phyloP scores from a whole-genome alignment of 139 green algal genomes.

The Micractinium conductrix region DNA sequence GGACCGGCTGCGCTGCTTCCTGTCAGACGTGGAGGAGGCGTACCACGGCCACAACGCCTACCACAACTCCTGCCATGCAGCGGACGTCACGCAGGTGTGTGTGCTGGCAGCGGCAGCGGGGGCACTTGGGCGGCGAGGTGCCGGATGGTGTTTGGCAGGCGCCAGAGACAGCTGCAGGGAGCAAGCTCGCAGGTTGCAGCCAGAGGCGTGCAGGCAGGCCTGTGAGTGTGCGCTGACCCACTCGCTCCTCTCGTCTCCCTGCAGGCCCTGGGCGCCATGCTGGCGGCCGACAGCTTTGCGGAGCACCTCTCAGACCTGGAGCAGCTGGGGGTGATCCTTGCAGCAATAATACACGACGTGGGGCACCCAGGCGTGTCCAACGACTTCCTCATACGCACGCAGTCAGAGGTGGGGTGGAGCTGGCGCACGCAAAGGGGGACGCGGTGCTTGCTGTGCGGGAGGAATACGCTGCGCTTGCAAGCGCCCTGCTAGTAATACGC shows the following conservation, averaged over 20 bases:
- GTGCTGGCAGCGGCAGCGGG: background rate
- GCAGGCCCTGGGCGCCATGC: conserved; percentile 52
- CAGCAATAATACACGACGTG: conserved; percentile 70
- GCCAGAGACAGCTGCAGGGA: background rate
- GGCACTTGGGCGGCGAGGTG: too few species aligned
- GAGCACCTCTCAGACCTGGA: conserved; percentile 63
- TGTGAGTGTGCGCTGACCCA: too few species aligned
- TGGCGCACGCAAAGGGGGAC: too few species aligned
- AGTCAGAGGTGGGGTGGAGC: conserved; percentile 16
- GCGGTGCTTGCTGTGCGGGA: too few species aligned
- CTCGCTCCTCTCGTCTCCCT: background rate
- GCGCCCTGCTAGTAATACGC: too few species aligned
- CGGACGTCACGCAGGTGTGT: conserved; percentile 68
- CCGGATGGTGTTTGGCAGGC: too few species aligned
- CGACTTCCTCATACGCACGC: conserved; percentile 65
- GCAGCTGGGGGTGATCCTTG: conserved; percentile 64
- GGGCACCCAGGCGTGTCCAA: conserved; percentile 77
- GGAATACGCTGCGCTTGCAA: too few species aligned
- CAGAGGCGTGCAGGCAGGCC: too few species aligned
- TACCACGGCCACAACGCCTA: conserved; percentile 67
- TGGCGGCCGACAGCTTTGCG: conserved; percentile 53
- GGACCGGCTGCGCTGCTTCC: conserved; percentile 44
- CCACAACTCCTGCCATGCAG: conserved; percentile 74
- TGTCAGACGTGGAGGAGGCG: conserved; percentile 49
- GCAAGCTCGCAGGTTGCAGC: background rate